Percentiles rank a stretch among this genome's conserved stretches.
phyloP scores from a whole-genome alignment of 108 stramenopile species.

The Chaetoceros tenuissimus region DNA sequence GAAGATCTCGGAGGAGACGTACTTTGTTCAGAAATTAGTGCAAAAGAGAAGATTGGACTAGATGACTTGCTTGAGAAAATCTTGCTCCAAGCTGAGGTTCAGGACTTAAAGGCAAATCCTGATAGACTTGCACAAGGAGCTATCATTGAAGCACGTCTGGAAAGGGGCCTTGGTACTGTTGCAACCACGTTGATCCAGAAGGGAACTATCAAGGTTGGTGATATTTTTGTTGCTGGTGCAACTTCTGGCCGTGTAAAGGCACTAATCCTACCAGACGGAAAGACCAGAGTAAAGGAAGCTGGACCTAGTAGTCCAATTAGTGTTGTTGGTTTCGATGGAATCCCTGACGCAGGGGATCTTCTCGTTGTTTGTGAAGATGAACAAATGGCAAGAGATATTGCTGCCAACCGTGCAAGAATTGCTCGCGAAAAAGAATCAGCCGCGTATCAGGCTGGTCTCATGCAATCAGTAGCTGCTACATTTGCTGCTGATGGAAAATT shows the following conservation, averaged over 20 bases:
- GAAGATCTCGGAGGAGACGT: slow-evolving; percentile 94
- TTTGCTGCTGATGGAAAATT: slow-evolving; percentile 46
- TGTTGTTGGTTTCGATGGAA: slow-evolving; percentile 79
- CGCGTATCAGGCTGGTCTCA: slow-evolving; percentile 73
- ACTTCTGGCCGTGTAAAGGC: slow-evolving; percentile 85
- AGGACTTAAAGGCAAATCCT: slow-evolving; percentile 88
- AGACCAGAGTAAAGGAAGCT: slow-evolving; percentile 76
- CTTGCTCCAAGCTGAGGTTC: slow-evolving; percentile 91
- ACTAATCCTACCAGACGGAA: slow-evolving; percentile 70
- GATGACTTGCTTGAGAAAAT: slow-evolving; percentile 91
- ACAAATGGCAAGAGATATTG: slow-evolving; percentile 72
- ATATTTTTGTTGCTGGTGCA: slow-evolving; percentile 88
- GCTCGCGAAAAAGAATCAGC: slow-evolving; percentile 58
- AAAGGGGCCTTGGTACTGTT: slow-evolving; percentile 88
- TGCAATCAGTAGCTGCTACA: slow-evolving; percentile 60
- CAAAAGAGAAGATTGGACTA: slow-evolving; percentile 84
- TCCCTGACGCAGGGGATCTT: slow-evolving; percentile 86
- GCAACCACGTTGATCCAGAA: slow-evolving; percentile 92
- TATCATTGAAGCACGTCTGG: slow-evolving; percentile 90
- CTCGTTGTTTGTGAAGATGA: slow-evolving; percentile 74
- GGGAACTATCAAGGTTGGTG: slow-evolving; percentile 90
- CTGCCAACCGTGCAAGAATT: slow-evolving; percentile 58
- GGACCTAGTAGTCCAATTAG: slow-evolving; percentile 85
- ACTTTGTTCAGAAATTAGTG: slow-evolving; percentile 85
- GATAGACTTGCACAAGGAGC: slow-evolving; percentile 84